Evolutionary conservation across 2,329 filamentous ascomycete genomes (phyloP).

Genomic region (Massarina eburnea): DNA sequence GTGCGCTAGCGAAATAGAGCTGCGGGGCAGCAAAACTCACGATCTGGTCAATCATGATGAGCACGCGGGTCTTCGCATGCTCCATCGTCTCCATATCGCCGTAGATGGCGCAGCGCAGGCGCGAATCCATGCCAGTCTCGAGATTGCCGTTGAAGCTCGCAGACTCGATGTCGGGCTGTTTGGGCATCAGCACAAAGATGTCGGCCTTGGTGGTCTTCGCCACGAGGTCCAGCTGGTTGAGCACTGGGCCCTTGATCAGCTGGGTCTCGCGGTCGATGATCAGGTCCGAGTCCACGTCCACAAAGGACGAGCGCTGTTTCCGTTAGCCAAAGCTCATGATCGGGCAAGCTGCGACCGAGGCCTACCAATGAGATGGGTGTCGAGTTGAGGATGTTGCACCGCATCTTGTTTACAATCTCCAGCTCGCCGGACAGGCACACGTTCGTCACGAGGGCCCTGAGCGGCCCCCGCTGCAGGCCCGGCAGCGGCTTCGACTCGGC

Average conservation of each 20-base stretch:
- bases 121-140: conserved; percentile 80
- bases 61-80: conserved; percentile 91
- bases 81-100: conserved; percentile 94
- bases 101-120: conserved; percentile 90
- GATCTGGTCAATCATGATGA: conserved; percentile 97
- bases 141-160: conserved; percentile 73
- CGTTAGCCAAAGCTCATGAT: conserved; percentile 16
- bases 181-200: conserved; percentile 92
- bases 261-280: conserved; percentile 74
- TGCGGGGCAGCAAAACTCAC: conserved; percentile 53
- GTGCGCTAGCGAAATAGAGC: conserved; percentile 20
- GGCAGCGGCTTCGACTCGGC: conserved; percentile 69
- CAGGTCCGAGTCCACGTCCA: conserved; percentile 89
- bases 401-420: conserved; percentile 85
- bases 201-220: conserved; percentile 90
- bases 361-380: conserved; percentile 90
- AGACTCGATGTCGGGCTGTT: conserved; percentile 75
- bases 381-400: conserved; percentile 86
- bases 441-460: conserved; percentile 66
- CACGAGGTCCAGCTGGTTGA: conserved; percentile 83
- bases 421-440: conserved; percentile 87
- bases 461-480: conserved; percentile 53
- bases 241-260: conserved; percentile 72
- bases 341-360: conserved; percentile 12
- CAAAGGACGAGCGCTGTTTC: conserved; percentile 79